Conservation (phyloP, 768 basidiomycete species). For the Cantharellus anzutake region DNA sequence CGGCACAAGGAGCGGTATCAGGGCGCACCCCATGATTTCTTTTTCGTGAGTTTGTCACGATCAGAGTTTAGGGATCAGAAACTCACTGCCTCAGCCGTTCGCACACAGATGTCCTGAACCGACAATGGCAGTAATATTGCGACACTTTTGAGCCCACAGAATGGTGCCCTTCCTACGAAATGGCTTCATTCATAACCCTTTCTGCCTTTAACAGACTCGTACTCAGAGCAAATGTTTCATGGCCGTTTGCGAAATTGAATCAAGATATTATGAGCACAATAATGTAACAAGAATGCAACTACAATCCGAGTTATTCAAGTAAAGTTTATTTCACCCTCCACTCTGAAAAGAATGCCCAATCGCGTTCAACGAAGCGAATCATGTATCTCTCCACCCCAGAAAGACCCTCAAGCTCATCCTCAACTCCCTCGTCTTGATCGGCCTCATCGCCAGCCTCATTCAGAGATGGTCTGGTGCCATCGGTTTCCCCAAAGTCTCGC, state of each 20-base stretch:
- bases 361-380: conserved; percentile 41
- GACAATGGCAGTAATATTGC: no score
- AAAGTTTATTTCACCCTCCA: conserved; percentile 29
- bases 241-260: no score
- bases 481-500: conserved; percentile 50
- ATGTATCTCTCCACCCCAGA: conserved; percentile 75
- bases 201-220: no score
- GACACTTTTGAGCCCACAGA: no score
- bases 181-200: no score
- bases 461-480: conserved; percentile 14
- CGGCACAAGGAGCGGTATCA: background rate
- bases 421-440: conserved; percentile 16
- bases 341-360: conserved; percentile 52
- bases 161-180: no score
- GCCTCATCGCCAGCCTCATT: conserved; percentile 26
- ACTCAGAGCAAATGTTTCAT: no score
- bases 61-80: background rate
- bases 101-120: no score
- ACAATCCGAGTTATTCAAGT: no score
- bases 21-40: background rate
- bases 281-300: no score
- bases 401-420: conserved; percentile 29
- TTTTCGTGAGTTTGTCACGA: background rate
- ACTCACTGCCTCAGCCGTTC: no score
- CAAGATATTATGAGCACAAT: no score